These are phyloP conservation scores for Aspergillus novoparasiticus DNA, from an alignment of 2,329 filamentous ascomycete species.

Conservation along the genomic window DNA sequence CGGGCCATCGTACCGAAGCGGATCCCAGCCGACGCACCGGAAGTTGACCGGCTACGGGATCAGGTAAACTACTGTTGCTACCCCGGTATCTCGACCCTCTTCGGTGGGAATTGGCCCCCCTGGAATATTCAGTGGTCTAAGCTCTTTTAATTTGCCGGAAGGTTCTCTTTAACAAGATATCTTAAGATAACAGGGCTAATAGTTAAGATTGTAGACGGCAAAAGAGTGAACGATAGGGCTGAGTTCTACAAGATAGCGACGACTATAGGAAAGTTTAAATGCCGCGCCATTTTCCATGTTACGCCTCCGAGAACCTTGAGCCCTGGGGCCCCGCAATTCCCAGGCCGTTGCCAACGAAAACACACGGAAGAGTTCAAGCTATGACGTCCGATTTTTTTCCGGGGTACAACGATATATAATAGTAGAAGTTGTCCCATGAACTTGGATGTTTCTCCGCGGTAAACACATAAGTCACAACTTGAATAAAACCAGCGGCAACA, in stretches of 20 bases:
- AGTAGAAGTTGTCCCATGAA: slow-evolving; percentile 3
- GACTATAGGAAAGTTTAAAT: not conserved
- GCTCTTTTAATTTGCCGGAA: not conserved
- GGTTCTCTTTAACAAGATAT: not conserved
- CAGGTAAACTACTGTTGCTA: not conserved
- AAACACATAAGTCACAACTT: not conserved
- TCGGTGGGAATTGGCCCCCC: not conserved
- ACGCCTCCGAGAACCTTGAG: not conserved
- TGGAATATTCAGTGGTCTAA: not conserved
- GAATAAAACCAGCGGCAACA: not conserved
- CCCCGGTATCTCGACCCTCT: not conserved
- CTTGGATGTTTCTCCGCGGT: not conserved
- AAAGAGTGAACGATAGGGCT: not conserved
- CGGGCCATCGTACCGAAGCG: not conserved
- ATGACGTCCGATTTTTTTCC: slow-evolving; percentile 1
- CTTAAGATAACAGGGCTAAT: not conserved
- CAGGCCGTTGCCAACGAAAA: not conserved
- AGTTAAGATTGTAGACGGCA: not conserved
- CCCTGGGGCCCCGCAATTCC: slow-evolving; percentile 4
- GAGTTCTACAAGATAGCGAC: not conserved
- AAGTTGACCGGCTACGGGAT: not conserved
- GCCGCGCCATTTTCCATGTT: not conserved
- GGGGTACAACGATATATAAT: slow-evolving; percentile 4
- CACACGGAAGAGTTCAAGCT: not conserved
- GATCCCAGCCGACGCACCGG: not conserved